Conservation (phyloP, 306 rosid genomes). For the Albizia julibrissin region DNA sequence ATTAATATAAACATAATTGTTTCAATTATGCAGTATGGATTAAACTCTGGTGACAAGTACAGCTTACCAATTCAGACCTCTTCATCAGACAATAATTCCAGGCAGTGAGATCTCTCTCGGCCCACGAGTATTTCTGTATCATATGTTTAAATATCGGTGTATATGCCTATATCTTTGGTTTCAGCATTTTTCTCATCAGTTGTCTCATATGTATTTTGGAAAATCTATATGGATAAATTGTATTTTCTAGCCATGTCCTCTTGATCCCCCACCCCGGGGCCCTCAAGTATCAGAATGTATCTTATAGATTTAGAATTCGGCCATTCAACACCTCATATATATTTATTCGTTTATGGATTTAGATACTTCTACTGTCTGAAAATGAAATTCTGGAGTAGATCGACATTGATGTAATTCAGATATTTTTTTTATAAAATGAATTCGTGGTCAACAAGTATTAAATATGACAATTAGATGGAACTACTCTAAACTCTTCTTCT, state of each 20-base stretch:
- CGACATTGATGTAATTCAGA: background rate
- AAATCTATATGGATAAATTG: conserved; percentile 14
- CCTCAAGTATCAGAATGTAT: background rate
- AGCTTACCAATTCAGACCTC: conserved; percentile 47
- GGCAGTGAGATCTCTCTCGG: conserved; percentile 39
- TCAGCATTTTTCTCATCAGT: conserved; percentile 4
- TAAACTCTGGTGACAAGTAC: conserved; percentile 52
- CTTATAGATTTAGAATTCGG: background rate
- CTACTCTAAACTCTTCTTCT: background rate
- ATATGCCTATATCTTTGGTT: conserved; percentile 35
- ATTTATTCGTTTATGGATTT: background rate
- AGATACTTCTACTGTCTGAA: background rate
- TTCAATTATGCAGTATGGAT: conserved; percentile 70
- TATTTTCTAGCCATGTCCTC: background rate
- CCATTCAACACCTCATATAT: background rate
- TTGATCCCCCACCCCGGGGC: background rate
- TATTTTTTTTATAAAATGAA: background rate
- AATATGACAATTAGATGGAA: background rate
- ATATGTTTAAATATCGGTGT: conserved; percentile 36
- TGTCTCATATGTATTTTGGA: conserved; percentile 24
- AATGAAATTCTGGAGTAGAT: background rate
- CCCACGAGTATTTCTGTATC: conserved; percentile 22
- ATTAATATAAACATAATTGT: background rate
- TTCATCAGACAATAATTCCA: conserved; percentile 41
- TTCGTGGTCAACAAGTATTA: background rate